Conservation (phyloP, 495 filamentous ascomycete genomes). For the Massariosphaeria phaeospora region DNA sequence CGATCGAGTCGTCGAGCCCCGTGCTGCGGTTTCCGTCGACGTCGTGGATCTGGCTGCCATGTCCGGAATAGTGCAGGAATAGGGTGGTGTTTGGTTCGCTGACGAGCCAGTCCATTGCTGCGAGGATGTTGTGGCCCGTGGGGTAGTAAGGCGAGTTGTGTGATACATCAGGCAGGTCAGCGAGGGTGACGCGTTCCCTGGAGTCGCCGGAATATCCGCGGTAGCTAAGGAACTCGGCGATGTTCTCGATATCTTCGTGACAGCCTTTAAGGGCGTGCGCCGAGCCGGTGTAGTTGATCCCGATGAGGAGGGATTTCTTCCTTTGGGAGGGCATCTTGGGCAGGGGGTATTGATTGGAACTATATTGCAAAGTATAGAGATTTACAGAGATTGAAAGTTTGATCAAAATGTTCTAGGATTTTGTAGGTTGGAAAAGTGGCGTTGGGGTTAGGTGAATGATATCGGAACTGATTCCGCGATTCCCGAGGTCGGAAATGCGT, state of each 20-base stretch:
- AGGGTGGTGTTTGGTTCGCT: constrained; percentile 47
- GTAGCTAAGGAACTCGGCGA: constrained; percentile 39
- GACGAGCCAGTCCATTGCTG: constrained; percentile 55
- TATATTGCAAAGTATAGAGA: not conserved
- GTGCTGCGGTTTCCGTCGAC: constrained; percentile 36
- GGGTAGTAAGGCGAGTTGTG: constrained; percentile 49
- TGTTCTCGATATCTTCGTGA: constrained; percentile 53
- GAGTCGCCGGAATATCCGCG: constrained; percentile 46
- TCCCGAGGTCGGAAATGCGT: not conserved
- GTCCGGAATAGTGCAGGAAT: constrained; percentile 57
- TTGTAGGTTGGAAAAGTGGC: not conserved
- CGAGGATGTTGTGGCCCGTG: constrained; percentile 52
- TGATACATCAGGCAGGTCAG: constrained; percentile 46
- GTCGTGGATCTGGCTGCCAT: constrained; percentile 46
- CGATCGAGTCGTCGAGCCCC: constrained; percentile 53
- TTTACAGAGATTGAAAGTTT: not conserved
- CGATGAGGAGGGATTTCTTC: constrained; percentile 57
- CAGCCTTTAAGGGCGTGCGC: constrained; percentile 51
- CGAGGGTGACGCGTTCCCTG: constrained; percentile 52
- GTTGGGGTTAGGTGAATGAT: not conserved
- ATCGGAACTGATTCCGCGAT: not conserved
- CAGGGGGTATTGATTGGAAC: too few relatives aligned
- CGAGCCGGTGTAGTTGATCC: constrained; percentile 58
- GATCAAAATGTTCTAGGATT: not conserved
- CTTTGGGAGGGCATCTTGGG: not conserved